phyloP scores from a whole-genome alignment of 1,284 basidiomycete species.

The Cutaneotrichosporon dermatis region DNA sequence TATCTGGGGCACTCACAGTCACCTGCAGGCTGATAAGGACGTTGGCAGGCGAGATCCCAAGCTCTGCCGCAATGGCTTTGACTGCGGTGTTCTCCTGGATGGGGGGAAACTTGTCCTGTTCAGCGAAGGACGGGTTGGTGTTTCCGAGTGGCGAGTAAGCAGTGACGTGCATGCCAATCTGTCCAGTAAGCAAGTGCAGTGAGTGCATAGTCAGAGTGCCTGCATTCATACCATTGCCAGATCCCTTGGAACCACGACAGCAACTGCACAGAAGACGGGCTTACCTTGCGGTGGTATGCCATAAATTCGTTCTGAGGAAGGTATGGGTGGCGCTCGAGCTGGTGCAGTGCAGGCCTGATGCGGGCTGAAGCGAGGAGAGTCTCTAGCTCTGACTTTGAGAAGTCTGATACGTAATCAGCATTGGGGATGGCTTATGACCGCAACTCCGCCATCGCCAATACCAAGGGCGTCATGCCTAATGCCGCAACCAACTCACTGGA shows the following conservation, averaged over 20 bases:
- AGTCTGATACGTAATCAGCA: conserved; percentile 9
- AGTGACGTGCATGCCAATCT: conserved; percentile 61
- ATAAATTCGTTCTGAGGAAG: conserved; percentile 72
- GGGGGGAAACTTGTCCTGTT: conserved; percentile 18
- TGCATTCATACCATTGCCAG: no score
- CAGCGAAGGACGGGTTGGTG: conserved; percentile 22
- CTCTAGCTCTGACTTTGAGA: conserved; percentile 20
- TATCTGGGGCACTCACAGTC: conserved; percentile 1
- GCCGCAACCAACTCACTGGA: conserved; percentile 13
- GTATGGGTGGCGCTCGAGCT: conserved; percentile 73
- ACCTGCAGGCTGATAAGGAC: conserved; percentile 35
- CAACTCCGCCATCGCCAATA: no score
- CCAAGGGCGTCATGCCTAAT: neutral
- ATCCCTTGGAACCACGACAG: no score
- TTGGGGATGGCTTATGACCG: no score
- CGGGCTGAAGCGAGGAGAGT: conserved; percentile 10
- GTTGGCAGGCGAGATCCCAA: conserved; percentile 58
- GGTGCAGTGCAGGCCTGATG: conserved; percentile 55
- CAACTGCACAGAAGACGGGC: neutral
- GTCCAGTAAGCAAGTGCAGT: neutral
- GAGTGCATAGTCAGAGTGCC: no score
- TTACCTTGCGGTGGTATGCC: conserved; percentile 46
- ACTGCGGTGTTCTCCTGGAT: conserved; percentile 46
- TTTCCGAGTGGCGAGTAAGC: conserved; percentile 81
- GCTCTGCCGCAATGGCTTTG: conserved; percentile 59